Base-by-base conservation (phyloP, 768 basidiomycete species). In the Leccinum uliginosum region DNA sequence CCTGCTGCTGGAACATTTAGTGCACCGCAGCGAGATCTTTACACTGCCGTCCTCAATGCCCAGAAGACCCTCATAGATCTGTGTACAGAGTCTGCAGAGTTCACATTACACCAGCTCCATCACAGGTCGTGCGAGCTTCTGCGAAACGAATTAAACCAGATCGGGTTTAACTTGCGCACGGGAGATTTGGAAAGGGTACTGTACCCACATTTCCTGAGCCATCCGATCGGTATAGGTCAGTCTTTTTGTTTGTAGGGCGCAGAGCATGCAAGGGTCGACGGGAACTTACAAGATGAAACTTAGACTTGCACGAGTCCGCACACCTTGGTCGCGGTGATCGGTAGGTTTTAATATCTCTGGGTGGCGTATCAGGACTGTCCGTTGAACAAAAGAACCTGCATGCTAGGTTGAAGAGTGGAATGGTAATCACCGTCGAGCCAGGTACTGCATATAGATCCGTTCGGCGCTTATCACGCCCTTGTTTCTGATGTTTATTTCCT, bases 341-440 rank as follows among this genome's bases (percentile, higher is more conserved):
- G 86, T 85, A 65, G 65, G 84, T 71, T 47, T 11, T 9, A 59
- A 54, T 4, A 49, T 23, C 24, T 44, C 24, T 29, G 27, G 38
- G 51, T 48, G 44, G 24, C 30, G 26, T 57, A 6, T 59, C 19
- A 32, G 38, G 48, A 21, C 51, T 27, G 30, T 46, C 11, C 55
- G 23, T 6, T 60, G 49, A 56, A 54, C 59, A 57, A 62, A 29
- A 53, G 45, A 50, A 29, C 44, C 15, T 43, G 21, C 44, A 43
- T 53, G 21, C 44, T 50, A 91, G 93, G 24, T 69, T 98, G 54
- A 80, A 85, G 59, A 78, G 80, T 7, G 94, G 94, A 0, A 97
- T 93, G 85, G 91, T 97, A 7, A 83, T 97, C 45, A 97, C 95
- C 1, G 81, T 98, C 57, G 95, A 97, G 66, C 93, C 92, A 57